These are phyloP conservation scores for Hyphopichia fennica DNA, from an alignment of 1,139 yeast species.

Conservation along the genomic window DNA sequence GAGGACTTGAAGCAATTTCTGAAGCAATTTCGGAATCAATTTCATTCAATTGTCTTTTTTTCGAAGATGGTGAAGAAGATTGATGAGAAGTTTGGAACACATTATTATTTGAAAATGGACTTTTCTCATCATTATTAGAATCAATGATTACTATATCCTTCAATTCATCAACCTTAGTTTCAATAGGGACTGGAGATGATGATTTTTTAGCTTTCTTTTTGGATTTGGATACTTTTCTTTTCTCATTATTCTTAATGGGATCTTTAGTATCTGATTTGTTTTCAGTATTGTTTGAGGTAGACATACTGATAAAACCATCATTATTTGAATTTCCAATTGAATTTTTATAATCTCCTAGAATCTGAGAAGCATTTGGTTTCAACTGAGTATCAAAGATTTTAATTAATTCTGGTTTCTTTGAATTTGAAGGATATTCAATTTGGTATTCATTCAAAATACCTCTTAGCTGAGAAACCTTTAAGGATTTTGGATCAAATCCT, in stretches of 20 bases:
- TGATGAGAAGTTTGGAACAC: slow-evolving; percentile 45
- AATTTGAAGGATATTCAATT: slow-evolving; percentile 56
- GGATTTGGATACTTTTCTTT: slow-evolving; percentile 1
- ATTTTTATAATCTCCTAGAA: slow-evolving; percentile 21
- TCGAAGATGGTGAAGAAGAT: slow-evolving; percentile 8
- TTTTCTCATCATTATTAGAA: slow-evolving; percentile 8
- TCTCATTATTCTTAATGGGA: neutral
- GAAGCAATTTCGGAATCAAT: slow-evolving; percentile 11
- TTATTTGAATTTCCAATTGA: slow-evolving; percentile 20
- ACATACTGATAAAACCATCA: slow-evolving; percentile 23
- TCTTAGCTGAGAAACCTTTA: slow-evolving; percentile 66
- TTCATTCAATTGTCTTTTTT: neutral
- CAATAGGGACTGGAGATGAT: neutral
- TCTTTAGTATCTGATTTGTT: neutral
- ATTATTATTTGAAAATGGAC: slow-evolving; percentile 39
- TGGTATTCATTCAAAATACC: slow-evolving; percentile 57
- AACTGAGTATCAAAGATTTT: slow-evolving; percentile 52
- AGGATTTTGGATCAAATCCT: slow-evolving; percentile 57
- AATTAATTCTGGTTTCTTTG: slow-evolving; percentile 63
- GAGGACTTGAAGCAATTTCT: slow-evolving; percentile 32
- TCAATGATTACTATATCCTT: neutral
- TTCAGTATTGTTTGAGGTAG: neutral
- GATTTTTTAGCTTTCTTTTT: neutral
- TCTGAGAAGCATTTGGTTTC: slow-evolving; percentile 32
- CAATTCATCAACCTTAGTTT: neutral